Evolutionary conservation across 805 yeast species (phyloP).

Genomic region (Kregervanrija pseudodelftensis): DNA sequence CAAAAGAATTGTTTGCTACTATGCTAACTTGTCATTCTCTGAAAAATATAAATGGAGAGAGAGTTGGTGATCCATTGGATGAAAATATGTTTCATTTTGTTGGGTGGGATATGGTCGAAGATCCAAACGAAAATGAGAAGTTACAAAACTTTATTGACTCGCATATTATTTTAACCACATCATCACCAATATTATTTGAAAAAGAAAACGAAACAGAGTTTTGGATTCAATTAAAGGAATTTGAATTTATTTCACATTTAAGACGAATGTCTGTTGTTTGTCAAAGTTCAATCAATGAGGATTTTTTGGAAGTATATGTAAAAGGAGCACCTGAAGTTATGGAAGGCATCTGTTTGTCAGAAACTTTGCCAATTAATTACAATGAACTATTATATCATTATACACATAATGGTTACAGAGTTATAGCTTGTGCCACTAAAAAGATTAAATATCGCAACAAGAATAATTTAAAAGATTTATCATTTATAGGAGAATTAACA

Average conservation of each 20-base stretch:
- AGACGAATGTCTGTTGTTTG: slow-evolving; percentile 88
- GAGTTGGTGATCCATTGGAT: slow-evolving; percentile 93
- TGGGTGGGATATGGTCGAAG: slow-evolving; percentile 69
- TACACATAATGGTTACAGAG: slow-evolving; percentile 91
- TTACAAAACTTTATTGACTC: slow-evolving; percentile 16
- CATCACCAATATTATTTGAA: slow-evolving; percentile 43
- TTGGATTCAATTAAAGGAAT: slow-evolving; percentile 40
- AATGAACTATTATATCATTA: slow-evolving; percentile 70
- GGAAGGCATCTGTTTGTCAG: slow-evolving; percentile 64
- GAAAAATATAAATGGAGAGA: slow-evolving; percentile 65
- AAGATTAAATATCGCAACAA: slow-evolving; percentile 20
- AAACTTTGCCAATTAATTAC: slow-evolving; percentile 66
- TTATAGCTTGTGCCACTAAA: slow-evolving; percentile 84
- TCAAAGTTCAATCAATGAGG: slow-evolving; percentile 32
- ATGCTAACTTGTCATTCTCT: slow-evolving; percentile 86
- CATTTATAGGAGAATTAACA: slow-evolving; percentile 40
- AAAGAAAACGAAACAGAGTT: slow-evolving; percentile 16
- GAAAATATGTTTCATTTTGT: slow-evolving; percentile 90
- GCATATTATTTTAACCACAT: slow-evolving; percentile 31
- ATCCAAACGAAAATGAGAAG: slow-evolving; percentile 33
- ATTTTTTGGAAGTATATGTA: slow-evolving; percentile 44
- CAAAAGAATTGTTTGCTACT: slow-evolving; percentile 31
- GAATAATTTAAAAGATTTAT: slow-evolving; percentile 30
- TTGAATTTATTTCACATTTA: slow-evolving; percentile 77
- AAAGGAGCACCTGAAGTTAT: slow-evolving; percentile 98